A percentile compares a stretch with the other conserved stretches of the same genome.
phyloP scores from a whole-genome alignment of 805 yeast species.

The Cyberlindnera amylophila region DNA sequence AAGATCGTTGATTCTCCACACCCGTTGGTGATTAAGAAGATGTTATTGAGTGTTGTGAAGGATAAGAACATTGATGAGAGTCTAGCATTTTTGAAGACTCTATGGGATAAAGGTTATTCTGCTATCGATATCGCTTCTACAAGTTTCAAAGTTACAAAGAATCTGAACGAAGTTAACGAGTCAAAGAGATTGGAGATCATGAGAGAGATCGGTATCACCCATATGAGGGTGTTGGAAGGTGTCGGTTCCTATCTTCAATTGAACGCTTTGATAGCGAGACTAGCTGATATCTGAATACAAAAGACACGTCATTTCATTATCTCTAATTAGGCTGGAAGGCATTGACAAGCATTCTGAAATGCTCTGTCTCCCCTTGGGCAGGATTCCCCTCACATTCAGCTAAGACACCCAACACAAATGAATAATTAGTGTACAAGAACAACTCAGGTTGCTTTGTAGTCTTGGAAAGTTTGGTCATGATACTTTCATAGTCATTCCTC shows the following conservation, averaged over 20 bases:
- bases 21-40: constrained; percentile 75
- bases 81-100: constrained; percentile 53
- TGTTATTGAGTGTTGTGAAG: constrained; percentile 48
- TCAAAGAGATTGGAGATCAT: constrained; percentile 68
- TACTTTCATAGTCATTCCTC: constrained; percentile 75
- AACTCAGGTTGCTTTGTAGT: constrained; percentile 55
- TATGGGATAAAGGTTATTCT: constrained; percentile 90
- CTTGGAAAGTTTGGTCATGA: constrained; percentile 63
- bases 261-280: constrained; percentile 73
- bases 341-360: constrained; percentile 38
- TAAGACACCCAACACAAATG: constrained; percentile 26
- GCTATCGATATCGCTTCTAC: constrained; percentile 92
- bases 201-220: constrained; percentile 84
- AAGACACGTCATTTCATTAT: too few relatives aligned
- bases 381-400: constrained; percentile 38
- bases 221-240: constrained; percentile 91
- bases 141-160: constrained; percentile 82
- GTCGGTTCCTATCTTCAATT: constrained; percentile 84
- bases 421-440: constrained; percentile 59
- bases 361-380: constrained; percentile 40
- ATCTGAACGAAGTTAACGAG: constrained; percentile 66
- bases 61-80: constrained; percentile 57
- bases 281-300: constrained; percentile 21
- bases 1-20: constrained; percentile 96
- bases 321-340: too few relatives aligned